phyloP scores from a whole-genome alignment of 225 moss, liverwort and hornwort species.

The Physcomitrellopsis africana region DNA sequence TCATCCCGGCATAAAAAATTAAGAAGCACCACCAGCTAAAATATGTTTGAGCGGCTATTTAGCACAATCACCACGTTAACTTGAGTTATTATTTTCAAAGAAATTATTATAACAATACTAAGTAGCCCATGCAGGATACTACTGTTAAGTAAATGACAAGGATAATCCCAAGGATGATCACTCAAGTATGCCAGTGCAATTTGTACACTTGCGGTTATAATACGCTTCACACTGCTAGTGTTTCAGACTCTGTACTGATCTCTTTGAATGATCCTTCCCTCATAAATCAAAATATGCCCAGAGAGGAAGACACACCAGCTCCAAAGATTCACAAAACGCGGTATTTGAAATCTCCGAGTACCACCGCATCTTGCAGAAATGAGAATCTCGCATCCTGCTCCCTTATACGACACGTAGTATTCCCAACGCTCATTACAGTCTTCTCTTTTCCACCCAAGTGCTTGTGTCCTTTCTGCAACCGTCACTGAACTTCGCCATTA shows the following conservation, averaged over 20 bases:
- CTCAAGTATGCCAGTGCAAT: neutral
- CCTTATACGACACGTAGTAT: constrained; percentile 33
- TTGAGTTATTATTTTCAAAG: neutral
- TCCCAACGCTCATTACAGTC: constrained; percentile 37
- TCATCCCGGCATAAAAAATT: neutral
- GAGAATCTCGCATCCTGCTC: constrained; percentile 46
- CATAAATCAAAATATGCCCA: neutral
- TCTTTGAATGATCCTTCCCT: constrained; percentile 3
- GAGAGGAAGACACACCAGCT: constrained; percentile 44
- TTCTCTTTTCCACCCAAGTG: constrained; percentile 33
- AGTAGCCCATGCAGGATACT: neutral
- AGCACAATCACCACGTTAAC: constrained; percentile 12
- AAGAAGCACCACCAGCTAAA: neutral
- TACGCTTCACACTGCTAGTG: constrained; percentile 11
- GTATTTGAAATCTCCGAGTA: constrained; percentile 56
- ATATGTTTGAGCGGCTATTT: constrained; percentile 5
- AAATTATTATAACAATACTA: neutral
- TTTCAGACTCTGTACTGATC: constrained; percentile 16
- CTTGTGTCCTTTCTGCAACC: constrained; percentile 27
- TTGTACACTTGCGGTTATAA: neutral
- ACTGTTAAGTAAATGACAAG: constrained; percentile 3
- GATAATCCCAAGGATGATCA: neutral
- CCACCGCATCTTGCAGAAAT: constrained; percentile 63
- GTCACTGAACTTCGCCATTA: neutral
- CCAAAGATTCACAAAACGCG: constrained; percentile 60